A percentile compares a stretch with the other conserved stretches of the same genome.
phyloP scores from a whole-genome alignment of 2,329 filamentous ascomycete genomes.

The Chaetomiaceae sp. region DNA sequence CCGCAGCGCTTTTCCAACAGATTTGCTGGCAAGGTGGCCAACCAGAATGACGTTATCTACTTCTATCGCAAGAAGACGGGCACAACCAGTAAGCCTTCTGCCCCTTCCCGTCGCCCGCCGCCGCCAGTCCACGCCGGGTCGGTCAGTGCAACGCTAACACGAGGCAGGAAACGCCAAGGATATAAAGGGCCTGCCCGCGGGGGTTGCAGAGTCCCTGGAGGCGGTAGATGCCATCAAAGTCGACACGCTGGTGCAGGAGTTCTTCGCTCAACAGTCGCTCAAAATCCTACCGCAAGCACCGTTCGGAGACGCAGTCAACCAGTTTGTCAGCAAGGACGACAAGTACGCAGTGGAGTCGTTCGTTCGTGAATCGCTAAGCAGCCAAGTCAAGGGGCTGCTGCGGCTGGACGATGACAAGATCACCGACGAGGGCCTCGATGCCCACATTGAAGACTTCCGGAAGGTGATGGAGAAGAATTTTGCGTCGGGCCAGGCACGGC shows the following conservation, averaged over 20 bases:
- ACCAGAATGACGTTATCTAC: constrained; percentile 86
- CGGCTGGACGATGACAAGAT: constrained; percentile 57
- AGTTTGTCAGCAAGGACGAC: constrained; percentile 93
- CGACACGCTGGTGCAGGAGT: constrained; percentile 81
- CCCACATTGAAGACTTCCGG: constrained; percentile 67
- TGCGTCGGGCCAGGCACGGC: constrained; percentile 48
- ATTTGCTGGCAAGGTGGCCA: constrained; percentile 85
- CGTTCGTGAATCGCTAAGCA: constrained; percentile 63
- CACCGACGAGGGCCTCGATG: constrained; percentile 58
- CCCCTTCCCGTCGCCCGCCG: not conserved
- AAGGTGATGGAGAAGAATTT: constrained; percentile 66
- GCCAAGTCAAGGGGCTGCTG: constrained; percentile 65
- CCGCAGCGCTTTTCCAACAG: constrained; percentile 93
- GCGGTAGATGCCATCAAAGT: constrained; percentile 74
- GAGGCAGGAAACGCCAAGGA: constrained; percentile 37
- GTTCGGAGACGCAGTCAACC: constrained; percentile 85
- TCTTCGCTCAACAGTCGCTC: constrained; percentile 77
- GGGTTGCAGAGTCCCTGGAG: constrained; percentile 54
- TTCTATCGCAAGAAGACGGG: constrained; percentile 84
- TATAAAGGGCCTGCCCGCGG: constrained; percentile 56
- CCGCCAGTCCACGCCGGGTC: too few relatives aligned
- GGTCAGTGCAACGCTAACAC: constrained; percentile 16
- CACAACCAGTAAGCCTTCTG: constrained; percentile 35
- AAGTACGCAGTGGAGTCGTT: constrained; percentile 85
- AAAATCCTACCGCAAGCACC: constrained; percentile 89